Conservation (phyloP, 2,329 filamentous ascomycete species). For the Drechslera avenae region DNA sequence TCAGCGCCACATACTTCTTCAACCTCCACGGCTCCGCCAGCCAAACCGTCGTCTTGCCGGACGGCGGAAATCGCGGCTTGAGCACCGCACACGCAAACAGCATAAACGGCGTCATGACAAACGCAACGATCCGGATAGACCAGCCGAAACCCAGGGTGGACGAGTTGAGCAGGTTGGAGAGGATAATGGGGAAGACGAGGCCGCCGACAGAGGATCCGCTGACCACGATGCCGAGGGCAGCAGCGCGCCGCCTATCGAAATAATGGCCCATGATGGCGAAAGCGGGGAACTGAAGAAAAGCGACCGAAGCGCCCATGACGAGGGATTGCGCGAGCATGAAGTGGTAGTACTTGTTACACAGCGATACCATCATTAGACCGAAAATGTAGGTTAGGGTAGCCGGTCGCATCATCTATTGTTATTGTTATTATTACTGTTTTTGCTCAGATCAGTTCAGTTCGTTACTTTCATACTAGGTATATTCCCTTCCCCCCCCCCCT, state of each 20-base stretch:
- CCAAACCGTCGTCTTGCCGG: constrained; percentile 37
- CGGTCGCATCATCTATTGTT: constrained; percentile 54
- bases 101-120: constrained; percentile 64
- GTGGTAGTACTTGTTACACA: constrained; percentile 59
- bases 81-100: constrained; percentile 58
- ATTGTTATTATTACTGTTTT: too few relatives aligned
- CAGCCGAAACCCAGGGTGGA: constrained; percentile 63
- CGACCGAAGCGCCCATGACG: constrained; percentile 56
- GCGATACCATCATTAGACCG: constrained; percentile 63
- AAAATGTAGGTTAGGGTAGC: constrained; percentile 60
- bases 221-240: constrained; percentile 55
- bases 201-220: constrained; percentile 58
- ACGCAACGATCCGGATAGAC: constrained; percentile 53
- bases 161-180: constrained; percentile 35
- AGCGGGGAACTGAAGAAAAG: constrained; percentile 55
- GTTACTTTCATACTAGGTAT: too few relatives aligned
- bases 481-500: constrained; percentile 21
- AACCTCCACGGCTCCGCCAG: constrained; percentile 34
- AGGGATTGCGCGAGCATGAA: constrained; percentile 58
- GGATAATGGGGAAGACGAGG: constrained; percentile 58
- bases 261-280: constrained; percentile 52
- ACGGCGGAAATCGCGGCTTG: constrained; percentile 53
- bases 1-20: constrained; percentile 45
- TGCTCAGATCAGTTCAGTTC: too few relatives aligned
- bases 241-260: constrained; percentile 56